A percentile compares a stretch with the other conserved stretches of the same genome.
Evolutionary conservation across 2,329 filamentous ascomycete species (phyloP).

Genomic region (Colletotrichum kahawae): DNA sequence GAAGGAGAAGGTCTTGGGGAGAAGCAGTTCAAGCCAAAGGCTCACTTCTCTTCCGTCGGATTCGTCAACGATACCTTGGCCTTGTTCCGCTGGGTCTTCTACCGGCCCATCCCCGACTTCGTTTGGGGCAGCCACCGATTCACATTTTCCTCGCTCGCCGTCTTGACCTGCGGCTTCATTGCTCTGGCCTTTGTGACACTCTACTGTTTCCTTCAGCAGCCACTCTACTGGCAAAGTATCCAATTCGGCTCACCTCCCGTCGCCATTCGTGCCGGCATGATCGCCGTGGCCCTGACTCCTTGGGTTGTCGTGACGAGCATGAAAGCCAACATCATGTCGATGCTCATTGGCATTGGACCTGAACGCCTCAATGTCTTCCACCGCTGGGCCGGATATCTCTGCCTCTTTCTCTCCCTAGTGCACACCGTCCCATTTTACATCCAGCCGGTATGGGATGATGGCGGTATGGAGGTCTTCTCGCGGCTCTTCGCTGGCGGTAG

Average conservation of each 20-base stretch:
- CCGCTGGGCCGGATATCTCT: conserved; percentile 89
- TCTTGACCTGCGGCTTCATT: conserved; percentile 70
- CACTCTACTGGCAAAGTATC: conserved; percentile 89
- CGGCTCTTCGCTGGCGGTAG: conserved; percentile 69
- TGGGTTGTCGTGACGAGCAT: conserved; percentile 92
- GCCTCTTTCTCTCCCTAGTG: conserved; percentile 79
- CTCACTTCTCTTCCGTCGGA: conserved; percentile 76
- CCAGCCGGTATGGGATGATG: conserved; percentile 84
- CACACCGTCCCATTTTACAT: conserved; percentile 91
- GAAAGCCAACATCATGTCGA: conserved; percentile 85
- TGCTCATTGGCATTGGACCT: conserved; percentile 88
- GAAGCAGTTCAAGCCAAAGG: conserved; percentile 65
- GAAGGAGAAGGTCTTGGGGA: conserved; percentile 63
- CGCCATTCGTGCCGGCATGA: conserved; percentile 87
- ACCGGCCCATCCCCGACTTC: conserved; percentile 81
- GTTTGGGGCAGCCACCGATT: conserved; percentile 71
- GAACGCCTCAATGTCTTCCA: conserved; percentile 93
- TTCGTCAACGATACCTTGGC: conserved; percentile 80
- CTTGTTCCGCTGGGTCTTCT: conserved; percentile 87
- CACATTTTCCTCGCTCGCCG: conserved; percentile 80
- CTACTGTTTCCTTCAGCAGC: conserved; percentile 86
- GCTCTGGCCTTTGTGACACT: conserved; percentile 76
- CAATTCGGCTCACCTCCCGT: conserved; percentile 85
- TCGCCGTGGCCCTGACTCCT: conserved; percentile 87
- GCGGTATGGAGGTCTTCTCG: conserved; percentile 72